Percentiles rank a stretch among this genome's conserved stretches.
Evolutionary conservation across 352 stramenopile genomes (phyloP).

Genomic region (Plasmopara viticola): DNA sequence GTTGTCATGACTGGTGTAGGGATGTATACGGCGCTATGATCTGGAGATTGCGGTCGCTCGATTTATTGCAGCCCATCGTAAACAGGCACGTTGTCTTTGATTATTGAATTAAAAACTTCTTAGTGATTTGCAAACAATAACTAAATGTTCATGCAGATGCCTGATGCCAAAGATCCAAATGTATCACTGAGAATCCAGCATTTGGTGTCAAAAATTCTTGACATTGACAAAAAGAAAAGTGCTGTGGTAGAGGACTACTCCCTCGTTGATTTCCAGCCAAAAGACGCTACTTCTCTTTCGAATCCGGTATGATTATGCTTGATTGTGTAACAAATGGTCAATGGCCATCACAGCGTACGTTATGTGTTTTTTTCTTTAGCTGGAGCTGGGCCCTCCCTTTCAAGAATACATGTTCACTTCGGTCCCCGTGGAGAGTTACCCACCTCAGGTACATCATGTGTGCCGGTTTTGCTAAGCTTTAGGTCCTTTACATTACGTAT

Average conservation of each 20-base stretch:
- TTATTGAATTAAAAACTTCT: background rate
- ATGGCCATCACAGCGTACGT: no score
- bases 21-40: constrained; percentile 63
- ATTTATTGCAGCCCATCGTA: constrained; percentile 60
- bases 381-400: constrained; percentile 72
- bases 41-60: constrained; percentile 70
- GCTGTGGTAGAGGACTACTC: constrained; percentile 67
- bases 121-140: background rate
- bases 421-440: constrained; percentile 71
- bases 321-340: no score
- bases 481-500: no score
- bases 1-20: constrained; percentile 22
- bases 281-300: constrained; percentile 47
- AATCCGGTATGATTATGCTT: no score
- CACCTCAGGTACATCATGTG: constrained; percentile 50
- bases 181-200: constrained; percentile 62
- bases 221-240: constrained; percentile 65
- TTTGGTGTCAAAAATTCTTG: constrained; percentile 66
- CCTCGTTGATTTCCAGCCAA: constrained; percentile 62
- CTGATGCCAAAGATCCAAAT: constrained; percentile 43
- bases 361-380: constrained; percentile 4
- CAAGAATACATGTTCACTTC: constrained; percentile 49
- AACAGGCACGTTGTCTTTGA: constrained; percentile 28
- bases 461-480: no score
- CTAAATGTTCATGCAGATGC: constrained; percentile 32